Evolutionary conservation across 192 early-diverging fungal species (phyloP).

Genomic region (Coemansia sp.): DNA sequence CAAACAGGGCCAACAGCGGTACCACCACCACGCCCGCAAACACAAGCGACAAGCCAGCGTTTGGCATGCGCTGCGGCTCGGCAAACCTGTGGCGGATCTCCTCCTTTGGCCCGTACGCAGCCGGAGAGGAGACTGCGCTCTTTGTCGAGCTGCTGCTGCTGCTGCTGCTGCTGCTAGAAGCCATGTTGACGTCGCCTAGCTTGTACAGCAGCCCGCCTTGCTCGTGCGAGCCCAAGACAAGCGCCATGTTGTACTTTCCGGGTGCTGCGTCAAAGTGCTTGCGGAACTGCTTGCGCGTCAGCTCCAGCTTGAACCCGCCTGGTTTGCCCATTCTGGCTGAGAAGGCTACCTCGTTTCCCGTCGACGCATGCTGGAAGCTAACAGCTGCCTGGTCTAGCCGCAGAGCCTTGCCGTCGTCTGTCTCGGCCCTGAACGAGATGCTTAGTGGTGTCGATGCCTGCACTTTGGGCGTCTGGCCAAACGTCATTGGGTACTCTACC

Average conservation of each 20-base stretch:
- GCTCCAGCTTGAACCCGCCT: conserved; percentile 29
- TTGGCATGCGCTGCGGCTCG: conserved; percentile 43
- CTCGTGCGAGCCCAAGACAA: conserved; percentile 40
- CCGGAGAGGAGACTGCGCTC: background rate
- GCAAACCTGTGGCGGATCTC: conserved; percentile 50
- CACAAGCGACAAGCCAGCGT: conserved; percentile 26
- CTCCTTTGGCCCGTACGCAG: conserved; percentile 17
- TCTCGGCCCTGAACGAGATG: conserved; percentile 22
- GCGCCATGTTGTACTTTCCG: conserved; percentile 26
- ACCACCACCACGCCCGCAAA: conserved; percentile 20
- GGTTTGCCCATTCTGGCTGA: conserved; percentile 15
- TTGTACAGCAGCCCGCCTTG: conserved; percentile 30
- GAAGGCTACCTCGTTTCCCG: conserved; percentile 26
- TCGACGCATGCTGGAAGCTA: conserved; percentile 25
- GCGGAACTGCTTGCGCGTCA: conserved; percentile 39
- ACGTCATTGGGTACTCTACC: conserved; percentile 16
- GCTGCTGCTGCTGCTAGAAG: too few relatives aligned
- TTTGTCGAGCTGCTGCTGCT: background rate
- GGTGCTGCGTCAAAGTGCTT: conserved; percentile 15
- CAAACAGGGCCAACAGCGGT: conserved; percentile 25
- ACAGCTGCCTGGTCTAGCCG: conserved; percentile 43
- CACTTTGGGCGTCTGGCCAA: conserved; percentile 19
- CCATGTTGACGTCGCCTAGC: conserved; percentile 34
- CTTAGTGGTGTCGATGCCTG: conserved; percentile 26
- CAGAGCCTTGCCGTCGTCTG: background rate